These are phyloP conservation scores for Saturnispora diversa DNA, from an alignment of 805 yeast genomes.

Conservation along the genomic window DNA sequence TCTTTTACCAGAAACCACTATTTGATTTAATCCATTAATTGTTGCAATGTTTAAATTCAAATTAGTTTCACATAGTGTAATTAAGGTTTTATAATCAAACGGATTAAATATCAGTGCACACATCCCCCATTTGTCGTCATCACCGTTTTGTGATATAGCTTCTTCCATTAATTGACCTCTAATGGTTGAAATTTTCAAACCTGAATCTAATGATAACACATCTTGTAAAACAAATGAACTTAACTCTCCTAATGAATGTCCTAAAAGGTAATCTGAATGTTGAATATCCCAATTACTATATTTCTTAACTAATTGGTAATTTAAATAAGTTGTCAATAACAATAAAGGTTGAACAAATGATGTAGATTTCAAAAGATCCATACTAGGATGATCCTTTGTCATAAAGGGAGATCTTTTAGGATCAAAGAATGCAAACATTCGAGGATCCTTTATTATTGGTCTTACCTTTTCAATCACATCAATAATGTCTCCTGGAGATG, in stretches of 20 bases:
- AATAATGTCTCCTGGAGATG: neutral
- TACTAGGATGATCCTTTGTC: neutral
- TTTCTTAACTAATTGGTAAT: slow-evolving; percentile 16
- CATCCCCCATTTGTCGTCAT: slow-evolving; percentile 30
- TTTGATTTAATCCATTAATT: slow-evolving; percentile 29
- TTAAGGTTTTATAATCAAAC: slow-evolving; percentile 17
- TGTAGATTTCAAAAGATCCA: slow-evolving; percentile 7
- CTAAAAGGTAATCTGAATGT: slow-evolving; percentile 22
- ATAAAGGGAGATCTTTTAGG: slow-evolving; percentile 5
- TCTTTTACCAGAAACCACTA: slow-evolving; percentile 28
- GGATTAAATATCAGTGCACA: slow-evolving; percentile 27
- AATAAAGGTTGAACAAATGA: slow-evolving; percentile 15
- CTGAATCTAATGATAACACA: slow-evolving; percentile 21
- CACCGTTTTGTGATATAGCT: slow-evolving; percentile 4
- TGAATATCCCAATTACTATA: slow-evolving; percentile 17
- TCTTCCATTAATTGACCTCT: slow-evolving; percentile 31
- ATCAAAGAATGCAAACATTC: slow-evolving; percentile 7
- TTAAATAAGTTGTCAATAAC: slow-evolving; percentile 20
- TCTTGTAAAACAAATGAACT: slow-evolving; percentile 25
- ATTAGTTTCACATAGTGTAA: slow-evolving; percentile 13
- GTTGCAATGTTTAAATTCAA: slow-evolving; percentile 24
- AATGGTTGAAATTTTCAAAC: slow-evolving; percentile 21
- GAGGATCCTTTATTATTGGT: slow-evolving; percentile 3
- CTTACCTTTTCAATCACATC: slow-evolving; percentile 1
- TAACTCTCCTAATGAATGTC: slow-evolving; percentile 33